Percentiles rank a stretch among this genome's conserved stretches.
Evolutionary conservation across 148 eudicot species (phyloP).

Genomic region (Tetragonia tetragonoides): DNA sequence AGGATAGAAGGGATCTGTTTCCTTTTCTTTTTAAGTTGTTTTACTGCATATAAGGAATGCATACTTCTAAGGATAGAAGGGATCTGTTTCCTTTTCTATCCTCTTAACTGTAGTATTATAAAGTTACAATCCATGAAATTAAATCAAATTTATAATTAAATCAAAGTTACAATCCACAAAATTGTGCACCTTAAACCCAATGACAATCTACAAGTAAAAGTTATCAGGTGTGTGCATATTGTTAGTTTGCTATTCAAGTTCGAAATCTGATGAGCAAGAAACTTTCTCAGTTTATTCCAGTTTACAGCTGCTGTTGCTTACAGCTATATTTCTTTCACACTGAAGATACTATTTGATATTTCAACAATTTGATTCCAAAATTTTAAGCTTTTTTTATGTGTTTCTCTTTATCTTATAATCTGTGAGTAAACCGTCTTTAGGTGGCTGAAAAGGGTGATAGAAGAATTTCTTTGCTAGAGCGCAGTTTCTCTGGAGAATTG

Average conservation of each 20-base stretch:
- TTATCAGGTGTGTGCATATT: no score
- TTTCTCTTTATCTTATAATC: not conserved
- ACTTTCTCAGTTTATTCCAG: not conserved
- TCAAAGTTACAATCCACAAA: no score
- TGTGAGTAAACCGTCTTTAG: not conserved
- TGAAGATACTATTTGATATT: slow-evolving; percentile 4
- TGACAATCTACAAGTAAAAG: no score
- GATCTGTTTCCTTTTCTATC: not conserved
- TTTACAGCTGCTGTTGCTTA: not conserved
- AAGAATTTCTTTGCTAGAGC: not conserved
- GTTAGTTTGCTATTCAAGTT: not conserved
- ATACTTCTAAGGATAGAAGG: no score
- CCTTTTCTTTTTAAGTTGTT: not conserved
- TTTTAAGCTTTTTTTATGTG: not conserved
- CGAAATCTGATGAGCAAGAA: not conserved
- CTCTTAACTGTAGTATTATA: no score
- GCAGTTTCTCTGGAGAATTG: not conserved
- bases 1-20: no score
- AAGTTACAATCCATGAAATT: no score
- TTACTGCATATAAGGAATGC: not conserved
- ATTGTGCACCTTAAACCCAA: no score
- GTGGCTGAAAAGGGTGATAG: not conserved
- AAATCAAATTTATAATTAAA: no score
- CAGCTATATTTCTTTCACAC: not conserved
- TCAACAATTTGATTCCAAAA: not conserved